Percentiles rank a stretch among this genome's conserved stretches.
Evolutionary conservation across 2,329 filamentous ascomycete genomes (phyloP).

Genomic region (Sarocladium strictum): DNA sequence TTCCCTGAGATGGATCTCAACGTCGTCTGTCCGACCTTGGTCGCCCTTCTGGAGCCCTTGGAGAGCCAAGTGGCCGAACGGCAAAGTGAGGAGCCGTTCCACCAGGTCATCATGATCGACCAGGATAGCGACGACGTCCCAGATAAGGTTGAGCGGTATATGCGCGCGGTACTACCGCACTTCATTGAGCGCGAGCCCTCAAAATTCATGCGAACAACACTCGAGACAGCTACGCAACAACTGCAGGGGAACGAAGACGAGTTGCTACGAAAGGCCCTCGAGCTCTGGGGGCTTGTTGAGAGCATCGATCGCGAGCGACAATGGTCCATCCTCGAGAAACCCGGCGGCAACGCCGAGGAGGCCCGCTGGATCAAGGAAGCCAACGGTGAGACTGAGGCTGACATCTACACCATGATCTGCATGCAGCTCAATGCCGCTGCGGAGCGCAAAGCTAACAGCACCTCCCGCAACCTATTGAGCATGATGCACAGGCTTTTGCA

Average conservation of each 20-base stretch:
- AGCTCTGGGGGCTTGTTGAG: conserved; percentile 60
- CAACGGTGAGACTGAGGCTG: conserved; percentile 41
- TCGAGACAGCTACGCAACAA: conserved; percentile 46
- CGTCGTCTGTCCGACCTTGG: conserved; percentile 31
- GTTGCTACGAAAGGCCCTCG: conserved; percentile 50
- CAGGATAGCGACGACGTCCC: conserved; percentile 56
- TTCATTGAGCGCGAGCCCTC: conserved; percentile 56
- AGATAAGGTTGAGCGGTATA: conserved; percentile 52
- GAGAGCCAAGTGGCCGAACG: conserved; percentile 28
- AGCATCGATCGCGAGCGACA: conserved; percentile 59
- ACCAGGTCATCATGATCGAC: conserved; percentile 50
- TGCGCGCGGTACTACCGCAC: conserved; percentile 50
- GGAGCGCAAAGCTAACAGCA: conserved; percentile 56
- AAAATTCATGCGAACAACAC: conserved; percentile 51
- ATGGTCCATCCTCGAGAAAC: conserved; percentile 50
- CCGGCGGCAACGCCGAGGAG: conserved; percentile 32
- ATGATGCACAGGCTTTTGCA: conserved; percentile 56
- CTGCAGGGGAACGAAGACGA: conserved; percentile 43
- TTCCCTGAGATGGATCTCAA: conserved; percentile 46
- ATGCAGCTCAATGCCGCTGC: conserved; percentile 60
- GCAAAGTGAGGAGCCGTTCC: conserved; percentile 26
- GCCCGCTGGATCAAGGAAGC: conserved; percentile 43
- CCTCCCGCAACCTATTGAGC: conserved; percentile 51
- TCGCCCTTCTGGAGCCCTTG: conserved; percentile 27
- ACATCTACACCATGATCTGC: conserved; percentile 55